Evolutionary conservation across 1,284 basidiomycete species (phyloP).

Genomic region (Chalciporus sp.): DNA sequence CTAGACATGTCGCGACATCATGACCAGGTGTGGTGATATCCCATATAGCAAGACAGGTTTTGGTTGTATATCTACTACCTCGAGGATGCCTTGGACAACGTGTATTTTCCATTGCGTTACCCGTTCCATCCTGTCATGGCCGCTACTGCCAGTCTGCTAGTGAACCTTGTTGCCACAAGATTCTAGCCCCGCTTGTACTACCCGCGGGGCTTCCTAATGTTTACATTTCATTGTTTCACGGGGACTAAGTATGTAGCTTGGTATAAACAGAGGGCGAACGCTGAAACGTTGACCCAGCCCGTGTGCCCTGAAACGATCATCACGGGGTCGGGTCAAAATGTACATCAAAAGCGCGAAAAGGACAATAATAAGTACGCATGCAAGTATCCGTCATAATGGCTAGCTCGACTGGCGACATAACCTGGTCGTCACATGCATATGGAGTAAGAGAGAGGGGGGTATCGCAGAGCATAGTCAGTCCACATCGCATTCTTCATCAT

Average conservation of each 20-base stretch:
- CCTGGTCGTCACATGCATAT: conserved; percentile 6
- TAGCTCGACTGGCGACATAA: conserved; percentile 29
- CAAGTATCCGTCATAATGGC: conserved; percentile 21
- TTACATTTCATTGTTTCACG: conserved; percentile 29
- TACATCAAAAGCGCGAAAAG: conserved; percentile 8
- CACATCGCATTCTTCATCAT: conserved; percentile 11
- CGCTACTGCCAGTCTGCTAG: conserved; percentile 15
- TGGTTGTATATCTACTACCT: neutral
- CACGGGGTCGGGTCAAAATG: conserved; percentile 4
- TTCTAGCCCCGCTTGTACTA: conserved; percentile 22
- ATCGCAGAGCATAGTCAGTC: no score
- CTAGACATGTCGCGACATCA: conserved; percentile 16
- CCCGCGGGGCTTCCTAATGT: conserved; percentile 28
- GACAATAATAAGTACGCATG: conserved; percentile 24
- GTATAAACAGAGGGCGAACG: conserved; percentile 14
- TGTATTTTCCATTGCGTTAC: conserved; percentile 16
- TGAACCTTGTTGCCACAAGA: conserved; percentile 26
- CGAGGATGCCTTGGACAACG: conserved; percentile 18
- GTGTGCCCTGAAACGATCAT: conserved; percentile 8
- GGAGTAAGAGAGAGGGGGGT: neutral
- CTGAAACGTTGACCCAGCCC: conserved; percentile 11
- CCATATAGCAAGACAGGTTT: neutral
- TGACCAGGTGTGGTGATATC: conserved; percentile 7
- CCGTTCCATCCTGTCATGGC: conserved; percentile 14
- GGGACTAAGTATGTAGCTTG: conserved; percentile 26